Evolutionary conservation across 2,329 filamentous ascomycete species (phyloP).

Genomic region (Exophiala sideris): DNA sequence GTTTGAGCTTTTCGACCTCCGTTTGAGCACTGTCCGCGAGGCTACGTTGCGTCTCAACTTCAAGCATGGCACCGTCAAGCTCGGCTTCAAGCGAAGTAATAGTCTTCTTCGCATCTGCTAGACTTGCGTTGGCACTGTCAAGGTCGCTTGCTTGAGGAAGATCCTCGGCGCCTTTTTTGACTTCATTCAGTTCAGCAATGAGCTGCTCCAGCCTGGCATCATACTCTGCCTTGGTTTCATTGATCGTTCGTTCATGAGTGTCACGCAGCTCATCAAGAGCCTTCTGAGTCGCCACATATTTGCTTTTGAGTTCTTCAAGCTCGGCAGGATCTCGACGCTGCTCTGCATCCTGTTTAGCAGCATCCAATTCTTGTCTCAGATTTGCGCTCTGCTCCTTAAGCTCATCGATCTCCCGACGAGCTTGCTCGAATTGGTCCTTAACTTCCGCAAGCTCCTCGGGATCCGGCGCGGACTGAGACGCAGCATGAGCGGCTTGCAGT

Average conservation of each 20-base stretch:
- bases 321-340: conserved; percentile 15
- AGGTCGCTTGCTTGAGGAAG: conserved; percentile 22
- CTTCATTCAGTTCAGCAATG: conserved; percentile 22
- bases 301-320: conserved; percentile 15
- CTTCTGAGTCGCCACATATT: conserved; percentile 11
- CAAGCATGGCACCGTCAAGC: conserved; percentile 31
- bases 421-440: conserved; percentile 15
- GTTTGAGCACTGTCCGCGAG: conserved; percentile 14
- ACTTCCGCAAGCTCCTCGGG: conserved; percentile 17
- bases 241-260: conserved; percentile 13
- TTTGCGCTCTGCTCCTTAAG: conserved; percentile 11
- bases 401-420: conserved; percentile 13
- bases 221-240: conserved; percentile 21
- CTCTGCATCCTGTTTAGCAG: conserved; percentile 14
- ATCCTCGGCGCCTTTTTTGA: conserved; percentile 35
- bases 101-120: conserved; percentile 24
- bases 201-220: conserved; percentile 19
- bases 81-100: conserved; percentile 28
- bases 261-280: conserved; percentile 13
- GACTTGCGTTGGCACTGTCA: conserved; percentile 11
- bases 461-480: conserved; percentile 7
- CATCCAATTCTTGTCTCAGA: conserved; percentile 16
- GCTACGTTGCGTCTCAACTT: conserved; percentile 19
- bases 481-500: conserved; percentile 9
- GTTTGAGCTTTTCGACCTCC: conserved; percentile 17